Evolutionary conservation across 2,329 filamentous ascomycete species (phyloP), one percentile per base, ranked within the genome.

Genomic region (Raffaelea ambrosiae): DNA sequence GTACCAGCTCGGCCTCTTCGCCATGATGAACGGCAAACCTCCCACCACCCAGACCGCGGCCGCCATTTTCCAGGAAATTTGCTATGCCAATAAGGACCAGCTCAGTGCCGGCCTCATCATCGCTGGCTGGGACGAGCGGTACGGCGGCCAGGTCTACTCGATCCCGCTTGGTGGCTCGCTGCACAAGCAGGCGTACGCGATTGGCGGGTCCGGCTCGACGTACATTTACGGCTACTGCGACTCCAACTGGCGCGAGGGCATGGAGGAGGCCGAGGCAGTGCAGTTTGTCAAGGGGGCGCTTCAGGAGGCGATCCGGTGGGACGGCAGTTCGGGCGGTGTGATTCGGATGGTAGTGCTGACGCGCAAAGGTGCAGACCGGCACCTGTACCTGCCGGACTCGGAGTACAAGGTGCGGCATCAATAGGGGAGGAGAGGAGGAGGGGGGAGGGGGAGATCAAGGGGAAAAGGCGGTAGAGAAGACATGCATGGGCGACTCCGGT

Each of bases 191-290:
- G 66, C 90, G 18, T 98, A 96, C 63, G 82, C 93, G 40, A 98
- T 98, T 61, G 90, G 89, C 58, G 93, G 93, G 41, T 97, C 91
- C 19, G 93, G 93, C 39, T 97, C 91, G 58, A 97, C 93, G 53
- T 98, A 98, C 74, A 98, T 98, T 68, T 98, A 97, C 74, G 93
- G 93, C 59, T 97, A 95, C 76, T 97, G 90, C 65, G 91, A 98
- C 65, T 84, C 88, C 49, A 81, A 98, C 75, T 98, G 93, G 93
- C 82, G 76, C 66, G 93, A 97, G 69, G 81, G 81, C 55, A 97
- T 98, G 90, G 88, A 85, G 46, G 88, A 97, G 74, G 76, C 81
- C 48, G 90, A 95, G 53, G 93, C 93, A 1, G 83, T 98, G 55
- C 69, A 83, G 38, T 98, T 98, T 61, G 93, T 98, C 65, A 96